Conservation (phyloP, 2,329 filamentous ascomycete genomes). For the Elsinoe arachidis region DNA sequence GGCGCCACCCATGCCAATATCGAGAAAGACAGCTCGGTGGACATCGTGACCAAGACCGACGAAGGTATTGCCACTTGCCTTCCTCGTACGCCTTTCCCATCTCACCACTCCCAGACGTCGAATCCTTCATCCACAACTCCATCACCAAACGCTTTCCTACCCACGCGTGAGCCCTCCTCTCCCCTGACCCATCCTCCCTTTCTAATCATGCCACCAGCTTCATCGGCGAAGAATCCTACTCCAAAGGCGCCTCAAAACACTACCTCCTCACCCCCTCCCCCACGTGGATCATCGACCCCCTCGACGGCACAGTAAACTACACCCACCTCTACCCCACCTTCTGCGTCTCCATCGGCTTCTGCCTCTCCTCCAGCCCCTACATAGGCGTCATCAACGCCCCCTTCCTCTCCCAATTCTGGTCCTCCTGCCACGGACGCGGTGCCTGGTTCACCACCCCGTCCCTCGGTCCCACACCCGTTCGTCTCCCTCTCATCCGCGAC, state of each 20-base stretch:
- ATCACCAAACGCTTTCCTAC: slow-evolving; percentile 54
- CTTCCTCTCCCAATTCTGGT: slow-evolving; percentile 60
- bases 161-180: slow-evolving; percentile 49
- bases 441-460: slow-evolving; percentile 46
- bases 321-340: slow-evolving; percentile 75
- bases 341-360: slow-evolving; percentile 67
- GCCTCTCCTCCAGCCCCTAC: slow-evolving; percentile 50
- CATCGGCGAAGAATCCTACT: slow-evolving; percentile 69
- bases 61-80: slow-evolving; percentile 43
- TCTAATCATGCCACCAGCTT: slow-evolving; percentile 44
- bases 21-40: slow-evolving; percentile 68
- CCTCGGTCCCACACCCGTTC: slow-evolving; percentile 47
- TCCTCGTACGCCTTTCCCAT: slow-evolving; percentile 15
- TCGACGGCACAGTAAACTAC: slow-evolving; percentile 75
- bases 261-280: slow-evolving; percentile 58
- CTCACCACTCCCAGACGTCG: slow-evolving; percentile 50
- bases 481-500: slow-evolving; percentile 54
- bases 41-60: slow-evolving; percentile 70
- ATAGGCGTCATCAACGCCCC: slow-evolving; percentile 68
- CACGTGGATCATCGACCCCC: slow-evolving; percentile 69
- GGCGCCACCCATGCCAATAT: slow-evolving; percentile 32
- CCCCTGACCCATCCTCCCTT: background rate
- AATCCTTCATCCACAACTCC: slow-evolving; percentile 56
- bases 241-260: slow-evolving; percentile 55
- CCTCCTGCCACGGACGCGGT: slow-evolving; percentile 55